These are phyloP conservation scores for Linaria vulgaris DNA, from an alignment of 257 asterid species.

Conservation along the genomic window DNA sequence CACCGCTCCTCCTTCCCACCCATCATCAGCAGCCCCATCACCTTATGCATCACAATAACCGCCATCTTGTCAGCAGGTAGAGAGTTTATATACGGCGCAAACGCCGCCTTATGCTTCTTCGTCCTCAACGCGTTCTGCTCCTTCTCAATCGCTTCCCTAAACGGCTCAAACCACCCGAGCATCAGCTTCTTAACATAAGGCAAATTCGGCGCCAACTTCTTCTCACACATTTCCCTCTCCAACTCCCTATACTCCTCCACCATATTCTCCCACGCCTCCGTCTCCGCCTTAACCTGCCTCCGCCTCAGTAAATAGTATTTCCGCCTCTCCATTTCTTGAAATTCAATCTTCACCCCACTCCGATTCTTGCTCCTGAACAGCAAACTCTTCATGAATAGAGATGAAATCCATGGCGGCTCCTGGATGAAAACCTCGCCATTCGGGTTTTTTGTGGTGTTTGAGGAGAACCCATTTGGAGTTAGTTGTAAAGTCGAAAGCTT, in stretches of 20 bases:
- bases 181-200: slow-evolving; percentile 80
- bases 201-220: slow-evolving; percentile 82
- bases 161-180: slow-evolving; percentile 92
- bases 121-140: slow-evolving; percentile 56
- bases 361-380: slow-evolving; percentile 47
- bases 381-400: slow-evolving; percentile 66
- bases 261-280: slow-evolving; percentile 93
- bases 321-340: slow-evolving; percentile 73
- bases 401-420: slow-evolving; percentile 90
- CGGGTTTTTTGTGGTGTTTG: slow-evolving; percentile 31
- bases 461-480: slow-evolving; percentile 43
- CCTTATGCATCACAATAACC: slow-evolving; percentile 88
- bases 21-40: slow-evolving; percentile 91
- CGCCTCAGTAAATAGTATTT: slow-evolving; percentile 62
- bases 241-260: slow-evolving; percentile 83
- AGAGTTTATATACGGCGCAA: slow-evolving; percentile 63
- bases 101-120: slow-evolving; percentile 61
- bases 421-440: slow-evolving; percentile 55
- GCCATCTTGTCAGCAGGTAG: slow-evolving; percentile 95
- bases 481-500: slow-evolving; percentile 40
- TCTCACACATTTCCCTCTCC: slow-evolving; percentile 95
- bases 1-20: slow-evolving; percentile 74
- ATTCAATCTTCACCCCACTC: slow-evolving; percentile 56
- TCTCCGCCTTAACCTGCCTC: slow-evolving; percentile 80
- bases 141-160: slow-evolving; percentile 71